phyloP scores from a whole-genome alignment of 164 flowering plant genomes.

The Vitis amurensis region DNA sequence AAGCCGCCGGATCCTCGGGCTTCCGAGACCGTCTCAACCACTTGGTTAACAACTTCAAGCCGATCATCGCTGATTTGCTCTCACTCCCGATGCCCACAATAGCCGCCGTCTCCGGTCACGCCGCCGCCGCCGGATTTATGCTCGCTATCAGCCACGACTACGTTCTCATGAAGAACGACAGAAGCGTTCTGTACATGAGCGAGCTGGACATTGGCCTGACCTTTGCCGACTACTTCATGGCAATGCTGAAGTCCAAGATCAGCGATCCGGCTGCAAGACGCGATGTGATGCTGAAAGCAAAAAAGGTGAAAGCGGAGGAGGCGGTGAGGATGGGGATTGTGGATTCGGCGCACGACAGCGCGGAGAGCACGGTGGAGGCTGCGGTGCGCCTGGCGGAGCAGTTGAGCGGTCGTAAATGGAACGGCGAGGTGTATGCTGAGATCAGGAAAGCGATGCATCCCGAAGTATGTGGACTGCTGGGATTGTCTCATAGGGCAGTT shows the following conservation, averaged over 20 bases:
- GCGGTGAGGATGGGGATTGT: slow-evolving; percentile 47
- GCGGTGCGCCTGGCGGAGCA: slow-evolving; percentile 36
- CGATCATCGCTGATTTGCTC: slow-evolving; percentile 40
- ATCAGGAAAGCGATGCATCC: slow-evolving; percentile 46
- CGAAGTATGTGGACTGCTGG: slow-evolving; percentile 34
- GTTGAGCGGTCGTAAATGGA: slow-evolving; percentile 38
- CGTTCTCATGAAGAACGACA: slow-evolving; percentile 40
- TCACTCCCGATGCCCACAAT: slow-evolving; percentile 60
- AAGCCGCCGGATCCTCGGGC: slow-evolving; percentile 32
- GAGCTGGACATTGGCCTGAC: slow-evolving; percentile 55
- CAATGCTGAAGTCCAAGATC: slow-evolving; percentile 33
- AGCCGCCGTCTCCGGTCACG: slow-evolving; percentile 62
- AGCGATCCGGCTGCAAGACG: slow-evolving; percentile 24
- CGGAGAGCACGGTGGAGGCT: slow-evolving; percentile 36
- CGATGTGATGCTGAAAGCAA: slow-evolving; percentile 31
- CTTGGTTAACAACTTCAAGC: slow-evolving; percentile 32
- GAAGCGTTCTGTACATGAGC: slow-evolving; percentile 51
- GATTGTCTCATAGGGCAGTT: slow-evolving; percentile 13
- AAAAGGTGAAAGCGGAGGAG: slow-evolving; percentile 40
- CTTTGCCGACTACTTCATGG: slow-evolving; percentile 47
- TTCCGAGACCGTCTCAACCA: slow-evolving; percentile 19
- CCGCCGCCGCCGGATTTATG: slow-evolving; percentile 58
- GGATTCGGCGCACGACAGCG: slow-evolving; percentile 44
- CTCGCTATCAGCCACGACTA: slow-evolving; percentile 58
- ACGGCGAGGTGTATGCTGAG: slow-evolving; percentile 45